Base-by-base conservation (phyloP, 2,329 filamentous ascomycete genomes). In the Fusarium sp. region DNA sequence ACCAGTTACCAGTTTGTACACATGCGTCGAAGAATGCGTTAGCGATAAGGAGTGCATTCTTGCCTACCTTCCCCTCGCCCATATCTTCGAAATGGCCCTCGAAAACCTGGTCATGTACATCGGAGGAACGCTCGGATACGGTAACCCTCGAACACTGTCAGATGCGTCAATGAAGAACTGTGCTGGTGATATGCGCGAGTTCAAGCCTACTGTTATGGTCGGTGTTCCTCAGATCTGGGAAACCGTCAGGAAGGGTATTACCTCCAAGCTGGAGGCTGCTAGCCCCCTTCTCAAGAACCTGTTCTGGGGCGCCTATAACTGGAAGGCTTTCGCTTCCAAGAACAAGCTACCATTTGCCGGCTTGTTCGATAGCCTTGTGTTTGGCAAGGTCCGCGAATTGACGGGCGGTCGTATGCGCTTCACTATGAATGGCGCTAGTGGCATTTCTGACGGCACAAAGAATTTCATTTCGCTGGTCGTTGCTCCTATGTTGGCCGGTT, bases 171-270 rank as follows among this genome's bases (percentile, higher is more conserved):
- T 97, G 80, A 90, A 91, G 71, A 96, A 98, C 80, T 97, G 92
- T 83, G 89, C 90, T 72, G 95, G 96, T 72, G 96, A 99, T 74
- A 97, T 99, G 81, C 91, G 92, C 64, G 94, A 97, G 76, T 91
- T 98, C 77, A 88, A 87, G 73, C 96, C 96, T 1, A 97, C 94
- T 3, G 87, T 97, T 77, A 87, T 99, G 77, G 92, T 97, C 38
- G 96, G 96, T 78, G 96, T 99, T 4, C 96, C 96, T 3, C 94
- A 97, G 61, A 91, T 99, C 33, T 99, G 95, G 94, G 96, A 99
- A 82, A 94, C 93, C 2, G 91, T 99, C 75, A 95, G 94, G 84
- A 99, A 99, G 85, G 96, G 96, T 56, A 92, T 99, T 74, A 84
- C 95, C 69, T 82, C 84, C 74, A 93, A 94, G 80, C 90, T 98